A percentile compares a stretch with the other conserved stretches of the same genome.
Evolutionary conservation across 2,329 filamentous ascomycete species (phyloP).

Genomic region (Scedosporium dehoogii): DNA sequence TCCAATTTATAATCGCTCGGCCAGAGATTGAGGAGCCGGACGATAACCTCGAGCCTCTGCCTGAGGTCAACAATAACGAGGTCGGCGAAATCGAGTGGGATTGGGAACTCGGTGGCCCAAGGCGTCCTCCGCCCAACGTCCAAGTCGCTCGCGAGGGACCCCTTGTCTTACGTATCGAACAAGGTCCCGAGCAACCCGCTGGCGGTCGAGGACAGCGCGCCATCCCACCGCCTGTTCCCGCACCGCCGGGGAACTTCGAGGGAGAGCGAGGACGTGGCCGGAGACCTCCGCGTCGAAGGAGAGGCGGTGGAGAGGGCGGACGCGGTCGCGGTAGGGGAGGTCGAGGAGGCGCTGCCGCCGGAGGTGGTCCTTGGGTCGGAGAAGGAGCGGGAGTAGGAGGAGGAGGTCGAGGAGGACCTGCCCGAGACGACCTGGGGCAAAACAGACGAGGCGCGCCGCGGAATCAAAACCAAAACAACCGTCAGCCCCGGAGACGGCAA

Average conservation of each 20-base stretch:
- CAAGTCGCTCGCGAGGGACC: conserved; percentile 45
- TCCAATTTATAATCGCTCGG: conserved; percentile 11
- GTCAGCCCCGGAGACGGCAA: conserved; percentile 15
- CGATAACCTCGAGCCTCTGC: conserved; percentile 11
- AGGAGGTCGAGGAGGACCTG: not conserved
- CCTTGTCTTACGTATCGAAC: conserved; percentile 42
- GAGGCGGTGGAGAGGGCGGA: conserved; percentile 18
- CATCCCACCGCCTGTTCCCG: conserved; percentile 3
- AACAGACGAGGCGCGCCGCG: not conserved
- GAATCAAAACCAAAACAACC: conserved; percentile 1
- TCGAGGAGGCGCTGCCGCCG: not conserved
- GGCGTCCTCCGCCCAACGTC: not conserved
- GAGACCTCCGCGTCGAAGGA: not conserved
- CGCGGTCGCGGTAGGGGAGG: conserved; percentile 15
- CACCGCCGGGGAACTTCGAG: not conserved
- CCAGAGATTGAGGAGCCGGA: conserved; percentile 23
- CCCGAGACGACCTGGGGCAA: not conserved
- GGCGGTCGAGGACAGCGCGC: not conserved
- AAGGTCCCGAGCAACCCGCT: conserved; percentile 21
- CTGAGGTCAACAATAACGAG: conserved; percentile 16
- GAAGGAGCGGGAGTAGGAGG: not conserved
- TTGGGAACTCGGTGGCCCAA: not conserved
- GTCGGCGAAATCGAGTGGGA: conserved; percentile 11
- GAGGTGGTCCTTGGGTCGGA: not conserved
- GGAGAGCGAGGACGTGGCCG: not conserved